A percentile compares a stretch with the other conserved stretches of the same genome.
phyloP scores from a whole-genome alignment of 257 asterid genomes.

The Apocynum venetum region DNA sequence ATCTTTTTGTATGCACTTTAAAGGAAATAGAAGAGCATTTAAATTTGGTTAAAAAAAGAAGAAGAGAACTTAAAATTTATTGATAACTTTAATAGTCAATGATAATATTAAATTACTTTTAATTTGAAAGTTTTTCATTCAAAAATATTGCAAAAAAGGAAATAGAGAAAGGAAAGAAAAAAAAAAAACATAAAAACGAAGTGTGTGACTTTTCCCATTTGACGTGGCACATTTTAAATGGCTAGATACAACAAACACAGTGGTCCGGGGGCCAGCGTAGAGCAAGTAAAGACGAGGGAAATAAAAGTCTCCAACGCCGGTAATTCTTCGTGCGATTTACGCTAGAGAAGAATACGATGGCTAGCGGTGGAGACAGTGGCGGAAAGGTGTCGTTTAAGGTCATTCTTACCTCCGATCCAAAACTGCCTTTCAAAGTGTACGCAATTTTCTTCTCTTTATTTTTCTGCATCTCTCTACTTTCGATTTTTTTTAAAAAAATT shows the following conservation, averaged over 20 bases:
- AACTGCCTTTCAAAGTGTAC: conserved; percentile 97
- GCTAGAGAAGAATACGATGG: conserved; percentile 33
- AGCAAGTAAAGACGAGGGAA: not conserved
- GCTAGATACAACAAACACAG: not conserved
- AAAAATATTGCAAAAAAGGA: too few relatives aligned
- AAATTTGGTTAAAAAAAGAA: too few relatives aligned
- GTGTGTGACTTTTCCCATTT: not conserved
- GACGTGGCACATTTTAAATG: not conserved
- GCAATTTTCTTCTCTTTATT: conserved; percentile 7
- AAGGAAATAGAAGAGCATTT: too few relatives aligned
- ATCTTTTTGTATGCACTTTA: too few relatives aligned
- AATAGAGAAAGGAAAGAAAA: too few relatives aligned
- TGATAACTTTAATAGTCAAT: too few relatives aligned
- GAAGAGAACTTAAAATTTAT: too few relatives aligned
- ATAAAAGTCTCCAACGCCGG: not conserved
- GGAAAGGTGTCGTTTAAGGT: conserved; percentile 98
- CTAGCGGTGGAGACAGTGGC: conserved; percentile 63
- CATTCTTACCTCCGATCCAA: conserved; percentile 93
- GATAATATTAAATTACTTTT: too few relatives aligned
- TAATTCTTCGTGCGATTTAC: not conserved
- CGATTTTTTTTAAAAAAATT: not conserved
- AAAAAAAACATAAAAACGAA: too few relatives aligned
- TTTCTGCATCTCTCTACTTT: not conserved
- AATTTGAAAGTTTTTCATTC: too few relatives aligned
- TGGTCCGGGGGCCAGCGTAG: not conserved